Percentiles rank a stretch among this genome's conserved stretches.
Evolutionary conservation across 2,329 filamentous ascomycete genomes (phyloP).

Genomic region (Aspergillus fijiensis): DNA sequence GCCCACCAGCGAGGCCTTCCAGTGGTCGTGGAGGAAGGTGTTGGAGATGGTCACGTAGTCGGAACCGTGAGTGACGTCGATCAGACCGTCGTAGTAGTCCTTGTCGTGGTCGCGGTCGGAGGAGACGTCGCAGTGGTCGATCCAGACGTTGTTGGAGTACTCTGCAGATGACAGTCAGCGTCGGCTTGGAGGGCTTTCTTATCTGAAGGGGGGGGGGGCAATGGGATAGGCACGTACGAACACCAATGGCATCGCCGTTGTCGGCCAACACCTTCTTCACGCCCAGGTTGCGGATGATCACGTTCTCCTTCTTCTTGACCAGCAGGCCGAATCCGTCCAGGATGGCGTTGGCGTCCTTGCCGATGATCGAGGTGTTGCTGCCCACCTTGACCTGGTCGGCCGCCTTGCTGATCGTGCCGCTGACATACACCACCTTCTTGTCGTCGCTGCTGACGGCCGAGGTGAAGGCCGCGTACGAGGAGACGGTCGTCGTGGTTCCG

Average conservation of each 20-base stretch:
- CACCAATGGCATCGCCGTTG: conserved; percentile 60
- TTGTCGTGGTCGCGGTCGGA: conserved; percentile 61
- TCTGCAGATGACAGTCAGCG: conserved; percentile 15
- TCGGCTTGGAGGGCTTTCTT: background rate
- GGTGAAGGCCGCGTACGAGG: conserved; percentile 51
- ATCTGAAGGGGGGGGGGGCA: background rate
- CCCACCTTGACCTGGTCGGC: conserved; percentile 47
- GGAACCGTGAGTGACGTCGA: conserved; percentile 63
- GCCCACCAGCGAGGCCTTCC: conserved; percentile 60
- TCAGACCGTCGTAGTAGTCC: conserved; percentile 68
- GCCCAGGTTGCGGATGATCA: conserved; percentile 63
- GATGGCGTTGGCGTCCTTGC: conserved; percentile 53
- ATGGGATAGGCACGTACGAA: conserved; percentile 42
- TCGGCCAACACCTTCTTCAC: conserved; percentile 58
- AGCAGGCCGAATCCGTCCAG: conserved; percentile 52
- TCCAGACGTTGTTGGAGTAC: conserved; percentile 56
- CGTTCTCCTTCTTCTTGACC: conserved; percentile 56
- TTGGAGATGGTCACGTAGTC: conserved; percentile 59
- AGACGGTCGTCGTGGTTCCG: conserved; percentile 57
- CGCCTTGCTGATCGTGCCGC: conserved; percentile 46
- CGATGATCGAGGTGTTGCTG: conserved; percentile 55
- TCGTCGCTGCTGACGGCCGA: conserved; percentile 51
- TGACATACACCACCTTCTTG: conserved; percentile 49
- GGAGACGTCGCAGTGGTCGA: conserved; percentile 67
- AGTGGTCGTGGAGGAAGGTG: conserved; percentile 58